Conservation (phyloP, 2,329 filamentous ascomycete species). For the Penicillium oxalicum region DNA sequence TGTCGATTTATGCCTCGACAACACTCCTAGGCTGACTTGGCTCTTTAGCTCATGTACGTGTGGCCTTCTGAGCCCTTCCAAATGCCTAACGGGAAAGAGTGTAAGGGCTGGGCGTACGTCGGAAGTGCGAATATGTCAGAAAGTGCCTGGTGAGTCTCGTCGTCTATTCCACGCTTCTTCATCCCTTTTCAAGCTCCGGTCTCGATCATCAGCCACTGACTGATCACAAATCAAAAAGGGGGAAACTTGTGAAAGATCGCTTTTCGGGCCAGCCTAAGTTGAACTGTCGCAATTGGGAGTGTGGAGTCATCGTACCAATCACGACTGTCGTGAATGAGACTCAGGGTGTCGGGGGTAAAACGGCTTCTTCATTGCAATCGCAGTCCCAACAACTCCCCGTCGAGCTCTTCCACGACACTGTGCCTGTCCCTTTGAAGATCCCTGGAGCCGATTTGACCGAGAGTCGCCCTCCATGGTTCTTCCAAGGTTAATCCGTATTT, state of each 20-base stretch:
- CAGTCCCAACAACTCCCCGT: conserved; percentile 7
- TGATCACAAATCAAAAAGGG: conserved; percentile 49
- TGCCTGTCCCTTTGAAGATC: conserved; percentile 43
- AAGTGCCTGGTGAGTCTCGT: conserved; percentile 69
- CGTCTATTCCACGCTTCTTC: not conserved
- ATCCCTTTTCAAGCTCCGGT: no score
- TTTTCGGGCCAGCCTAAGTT: conserved; percentile 64
- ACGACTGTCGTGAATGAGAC: conserved; percentile 19
- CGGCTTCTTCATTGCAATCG: conserved; percentile 17
- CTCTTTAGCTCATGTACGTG: conserved; percentile 18
- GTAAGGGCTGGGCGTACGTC: conserved; percentile 70
- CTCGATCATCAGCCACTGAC: no score
- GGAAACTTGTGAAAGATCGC: conserved; percentile 66
- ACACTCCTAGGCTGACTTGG: not conserved
- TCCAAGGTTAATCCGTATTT: not conserved
- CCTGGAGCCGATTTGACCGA: conserved; percentile 21
- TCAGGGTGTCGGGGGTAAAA: conserved; percentile 10
- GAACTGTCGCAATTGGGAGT: conserved; percentile 91
- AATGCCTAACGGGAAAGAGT: conserved; percentile 16
- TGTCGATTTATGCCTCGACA: not conserved
- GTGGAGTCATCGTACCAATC: conserved; percentile 72
- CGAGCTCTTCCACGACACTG: conserved; percentile 30
- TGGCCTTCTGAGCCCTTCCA: conserved; percentile 18
- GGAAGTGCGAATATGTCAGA: conserved; percentile 91
- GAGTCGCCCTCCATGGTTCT: conserved; percentile 6